These are phyloP conservation scores for Sonneratia caseolaris DNA, from an alignment of 345 rosid genomes.

Conservation along the genomic window DNA sequence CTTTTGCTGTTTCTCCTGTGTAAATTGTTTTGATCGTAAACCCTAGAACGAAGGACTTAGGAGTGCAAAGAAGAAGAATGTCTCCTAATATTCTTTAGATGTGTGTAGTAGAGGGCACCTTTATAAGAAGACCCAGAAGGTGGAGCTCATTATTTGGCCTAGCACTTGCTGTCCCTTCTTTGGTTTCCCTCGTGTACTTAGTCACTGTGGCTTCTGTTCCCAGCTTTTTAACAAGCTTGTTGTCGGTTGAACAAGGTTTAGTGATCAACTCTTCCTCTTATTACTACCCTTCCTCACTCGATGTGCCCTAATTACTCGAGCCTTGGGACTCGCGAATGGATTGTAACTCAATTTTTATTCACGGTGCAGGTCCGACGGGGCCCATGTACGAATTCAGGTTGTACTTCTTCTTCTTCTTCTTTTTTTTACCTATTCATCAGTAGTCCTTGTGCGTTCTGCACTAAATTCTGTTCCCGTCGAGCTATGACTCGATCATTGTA, in stretches of 20 bases:
- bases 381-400: too few relatives aligned
- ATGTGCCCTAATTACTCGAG: too few relatives aligned
- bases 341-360: too few relatives aligned
- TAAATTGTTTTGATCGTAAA: neutral
- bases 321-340: too few relatives aligned
- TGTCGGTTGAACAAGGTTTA: neutral
- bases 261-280: neutral
- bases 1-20: constrained; percentile 4
- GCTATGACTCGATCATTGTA: too few relatives aligned
- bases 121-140: neutral
- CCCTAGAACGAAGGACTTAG: neutral
- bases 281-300: neutral
- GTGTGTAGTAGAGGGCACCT: too few relatives aligned
- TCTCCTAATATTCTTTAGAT: neutral
- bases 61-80: neutral
- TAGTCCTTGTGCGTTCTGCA: too few relatives aligned
- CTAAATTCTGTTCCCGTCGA: too few relatives aligned
- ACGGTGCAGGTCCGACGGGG: too few relatives aligned
- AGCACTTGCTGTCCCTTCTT: neutral
- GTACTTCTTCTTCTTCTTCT: too few relatives aligned
- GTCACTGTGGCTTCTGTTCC: neutral
- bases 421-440: too few relatives aligned
- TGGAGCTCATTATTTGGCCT: neutral
- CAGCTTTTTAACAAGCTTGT: neutral
- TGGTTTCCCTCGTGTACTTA: neutral